Base-by-base conservation (phyloP, 2,329 filamentous ascomycete species). In the Trichoderma afroharzianum region DNA sequence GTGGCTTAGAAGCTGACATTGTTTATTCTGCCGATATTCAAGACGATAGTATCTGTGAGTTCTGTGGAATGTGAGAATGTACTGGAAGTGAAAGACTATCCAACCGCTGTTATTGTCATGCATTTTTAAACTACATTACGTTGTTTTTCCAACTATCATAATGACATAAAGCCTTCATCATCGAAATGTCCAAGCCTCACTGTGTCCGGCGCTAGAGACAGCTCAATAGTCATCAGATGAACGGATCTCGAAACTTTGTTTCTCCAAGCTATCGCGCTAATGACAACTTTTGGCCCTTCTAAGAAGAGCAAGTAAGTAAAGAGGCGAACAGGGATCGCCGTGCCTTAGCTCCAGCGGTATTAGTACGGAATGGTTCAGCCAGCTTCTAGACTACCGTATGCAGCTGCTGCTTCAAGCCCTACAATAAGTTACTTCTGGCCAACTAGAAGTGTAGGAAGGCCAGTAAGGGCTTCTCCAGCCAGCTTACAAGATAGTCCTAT, bases 91-190 rank as follows among this genome's bases (percentile, higher is more conserved):
- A 50, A 28, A 53, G 32, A 15, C 28, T 14, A 30, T 28, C 18
- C 21, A 28, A 15, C 15, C 47, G 47, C 21, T 6, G 33, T n/a
- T 36, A 53, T 64, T 26, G 21, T 12, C 6, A 28, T n/a, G 8
- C 53, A 24, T 39, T 32, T 39, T 43, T 43, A 43, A 57, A 26
- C 4, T 21, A 3, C 6, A 50, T 2, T 14, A 21, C 26, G 9
- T 67, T 28, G 21, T 11, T 53, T 58, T 15, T 6, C 26, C 0
- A 6, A 66, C 21, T 39, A 67, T 67, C 67, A 69, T 62, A 28
- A 53, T 69, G 67, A 69, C 67, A 69, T 69, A 69, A 62, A 62
- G 24, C 15, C 4, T 7, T 50, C 67, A 69, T 69, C 67, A 69
- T 69, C 67, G 43, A 50, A 12, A 9, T 36, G 28, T 14, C 21